Evolutionary conservation across 331 rosid species (phyloP).

Genomic region (Stylosanthes scabra): DNA sequence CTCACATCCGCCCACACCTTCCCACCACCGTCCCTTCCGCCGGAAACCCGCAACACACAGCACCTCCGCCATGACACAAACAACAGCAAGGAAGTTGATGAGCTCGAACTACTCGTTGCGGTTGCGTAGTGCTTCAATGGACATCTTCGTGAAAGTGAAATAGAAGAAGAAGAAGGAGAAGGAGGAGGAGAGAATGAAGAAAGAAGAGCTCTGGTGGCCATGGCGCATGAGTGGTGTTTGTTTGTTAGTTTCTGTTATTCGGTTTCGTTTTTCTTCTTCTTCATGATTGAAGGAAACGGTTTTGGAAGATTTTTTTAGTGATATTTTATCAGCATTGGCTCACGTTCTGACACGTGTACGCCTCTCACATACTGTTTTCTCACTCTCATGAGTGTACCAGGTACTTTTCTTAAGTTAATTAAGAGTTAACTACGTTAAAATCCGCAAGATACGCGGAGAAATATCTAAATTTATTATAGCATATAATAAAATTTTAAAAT

Average conservation of each 20-base stretch:
- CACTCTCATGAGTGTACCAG: neutral
- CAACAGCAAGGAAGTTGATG: neutral
- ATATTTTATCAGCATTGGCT: conserved; percentile 68
- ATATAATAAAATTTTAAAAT: too few species aligned
- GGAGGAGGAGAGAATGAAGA: conserved; percentile 57
- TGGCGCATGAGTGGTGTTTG: neutral
- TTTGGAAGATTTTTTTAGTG: conserved; percentile 29
- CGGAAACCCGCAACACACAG: conserved; percentile 41
- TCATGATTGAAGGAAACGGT: neutral
- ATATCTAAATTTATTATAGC: too few species aligned
- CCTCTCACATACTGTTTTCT: neutral
- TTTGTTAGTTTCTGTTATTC: neutral
- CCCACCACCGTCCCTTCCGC: conserved; percentile 40
- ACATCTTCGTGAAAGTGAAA: conserved; percentile 36
- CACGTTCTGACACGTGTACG: conserved; percentile 63
- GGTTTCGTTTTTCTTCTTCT: neutral
- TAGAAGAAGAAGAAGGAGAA: conserved; percentile 24
- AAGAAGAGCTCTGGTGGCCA: conserved; percentile 56
- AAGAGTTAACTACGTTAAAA: too few species aligned
- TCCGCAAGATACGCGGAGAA: too few species aligned
- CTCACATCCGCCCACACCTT: conserved; percentile 71
- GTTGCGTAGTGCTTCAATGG: neutral
- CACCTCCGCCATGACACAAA: conserved; percentile 30
- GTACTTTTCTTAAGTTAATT: too few species aligned
- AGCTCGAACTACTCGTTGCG: neutral